Percentiles rank a stretch among this genome's conserved stretches.
Evolutionary conservation across 768 basidiomycete species (phyloP).

Genomic region (Leccinum aurantiacum): DNA sequence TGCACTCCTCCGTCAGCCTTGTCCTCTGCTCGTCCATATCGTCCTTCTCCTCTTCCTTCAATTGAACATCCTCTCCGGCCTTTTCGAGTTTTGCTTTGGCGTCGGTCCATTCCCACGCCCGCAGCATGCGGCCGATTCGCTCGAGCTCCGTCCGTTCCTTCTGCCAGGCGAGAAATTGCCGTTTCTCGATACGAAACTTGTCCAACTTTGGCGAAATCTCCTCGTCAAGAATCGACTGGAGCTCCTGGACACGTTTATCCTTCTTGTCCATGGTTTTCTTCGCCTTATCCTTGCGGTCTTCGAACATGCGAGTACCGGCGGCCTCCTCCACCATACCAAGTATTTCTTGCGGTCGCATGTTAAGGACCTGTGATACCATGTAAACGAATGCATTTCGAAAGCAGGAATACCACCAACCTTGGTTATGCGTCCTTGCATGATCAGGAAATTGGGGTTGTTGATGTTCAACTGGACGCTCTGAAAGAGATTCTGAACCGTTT

Average conservation of each 20-base stretch:
- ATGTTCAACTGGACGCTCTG: slow-evolving; percentile 98
- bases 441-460: slow-evolving; percentile 99
- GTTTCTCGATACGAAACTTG: slow-evolving; percentile 85
- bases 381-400: background rate
- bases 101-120: slow-evolving; percentile 87
- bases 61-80: slow-evolving; percentile 57
- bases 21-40: slow-evolving; percentile 47
- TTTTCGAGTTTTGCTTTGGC: slow-evolving; percentile 48
- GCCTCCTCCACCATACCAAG: slow-evolving; percentile 99
- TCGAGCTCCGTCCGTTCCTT: slow-evolving; percentile 89
- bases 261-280: slow-evolving; percentile 96
- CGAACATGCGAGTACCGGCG: slow-evolving; percentile 98
- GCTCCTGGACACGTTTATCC: slow-evolving; percentile 92
- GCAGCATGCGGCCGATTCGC: slow-evolving; percentile 73
- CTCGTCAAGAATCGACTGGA: slow-evolving; percentile 73
- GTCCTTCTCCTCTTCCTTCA: slow-evolving; percentile 50
- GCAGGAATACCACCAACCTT: slow-evolving; percentile 54
- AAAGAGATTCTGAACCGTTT: slow-evolving; percentile 84
- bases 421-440: slow-evolving; percentile 99
- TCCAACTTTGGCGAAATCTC: slow-evolving; percentile 96
- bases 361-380: slow-evolving; percentile 57
- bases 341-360: slow-evolving; percentile 98
- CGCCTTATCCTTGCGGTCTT: slow-evolving; percentile 96
- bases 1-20: slow-evolving; percentile 51
- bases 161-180: slow-evolving; percentile 85